A percentile compares a stretch with the other conserved stretches of the same genome.
phyloP scores from a whole-genome alignment of 768 basidiomycete genomes.

The Phlebiopsis flavidoalba region DNA sequence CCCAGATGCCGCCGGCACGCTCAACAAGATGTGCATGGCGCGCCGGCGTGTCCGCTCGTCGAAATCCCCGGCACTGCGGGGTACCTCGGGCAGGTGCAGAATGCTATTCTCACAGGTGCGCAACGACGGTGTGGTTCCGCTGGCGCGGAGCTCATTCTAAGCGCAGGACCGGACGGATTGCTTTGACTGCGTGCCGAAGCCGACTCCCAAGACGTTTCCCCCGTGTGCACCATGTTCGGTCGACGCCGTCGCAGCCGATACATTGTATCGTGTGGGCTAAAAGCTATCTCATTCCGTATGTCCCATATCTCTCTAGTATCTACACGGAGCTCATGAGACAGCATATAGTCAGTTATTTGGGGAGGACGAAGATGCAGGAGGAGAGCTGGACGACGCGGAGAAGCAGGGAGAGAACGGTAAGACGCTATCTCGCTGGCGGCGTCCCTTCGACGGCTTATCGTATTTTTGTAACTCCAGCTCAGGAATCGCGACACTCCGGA shows the following conservation, averaged over 20 bases:
- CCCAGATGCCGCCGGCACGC: slow-evolving; percentile 92
- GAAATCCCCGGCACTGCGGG: slow-evolving; percentile 98
- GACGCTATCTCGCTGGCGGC: slow-evolving; percentile 12
- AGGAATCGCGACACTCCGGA: slow-evolving; percentile 88
- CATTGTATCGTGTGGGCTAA: slow-evolving; percentile 99
- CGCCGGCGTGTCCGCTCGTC: slow-evolving; percentile 80
- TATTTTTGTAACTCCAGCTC: slow-evolving; percentile 40
- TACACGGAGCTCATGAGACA: background rate
- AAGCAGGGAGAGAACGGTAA: slow-evolving; percentile 90
- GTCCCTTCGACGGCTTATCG: background rate
- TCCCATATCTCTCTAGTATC: slow-evolving; percentile 1
- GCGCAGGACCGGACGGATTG: slow-evolving; percentile 88
- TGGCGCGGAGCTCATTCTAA: background rate
- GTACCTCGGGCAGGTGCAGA: slow-evolving; percentile 95
- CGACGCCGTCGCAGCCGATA: slow-evolving; percentile 94
- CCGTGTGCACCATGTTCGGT: slow-evolving; percentile 94
- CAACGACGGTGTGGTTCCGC: background rate
- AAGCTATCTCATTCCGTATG: slow-evolving; percentile 89
- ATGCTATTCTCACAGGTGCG: slow-evolving; percentile 72
- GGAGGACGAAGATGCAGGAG: slow-evolving; percentile 77
- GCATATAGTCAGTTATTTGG: slow-evolving; percentile 82
- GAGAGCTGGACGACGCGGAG: slow-evolving; percentile 88
- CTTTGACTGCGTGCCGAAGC: slow-evolving; percentile 94
- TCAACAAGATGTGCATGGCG: slow-evolving; percentile 99
- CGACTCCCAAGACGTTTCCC: slow-evolving; percentile 90